These are phyloP conservation scores for Drechslerella coelobrocha DNA, from an alignment of 2,329 filamentous ascomycete species.

Conservation along the genomic window DNA sequence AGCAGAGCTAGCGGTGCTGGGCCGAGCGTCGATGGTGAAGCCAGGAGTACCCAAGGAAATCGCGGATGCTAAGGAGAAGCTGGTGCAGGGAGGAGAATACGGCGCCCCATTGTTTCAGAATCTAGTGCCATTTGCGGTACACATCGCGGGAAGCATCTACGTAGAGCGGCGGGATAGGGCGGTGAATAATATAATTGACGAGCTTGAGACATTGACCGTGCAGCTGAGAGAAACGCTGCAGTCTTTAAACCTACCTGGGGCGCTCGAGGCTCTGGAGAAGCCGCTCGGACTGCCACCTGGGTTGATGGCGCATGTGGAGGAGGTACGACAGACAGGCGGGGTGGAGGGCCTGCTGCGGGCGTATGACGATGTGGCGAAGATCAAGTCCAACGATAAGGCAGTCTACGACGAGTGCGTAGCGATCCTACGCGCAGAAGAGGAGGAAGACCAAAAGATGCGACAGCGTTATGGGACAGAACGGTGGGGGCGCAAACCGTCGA, in stretches of 20 bases:
- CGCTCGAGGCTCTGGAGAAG: slow-evolving; percentile 91
- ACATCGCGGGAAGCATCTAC: slow-evolving; percentile 93
- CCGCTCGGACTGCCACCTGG: slow-evolving; percentile 86
- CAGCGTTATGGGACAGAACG: slow-evolving; percentile 83
- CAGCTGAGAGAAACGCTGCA: slow-evolving; percentile 79
- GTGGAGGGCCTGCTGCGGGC: slow-evolving; percentile 77
- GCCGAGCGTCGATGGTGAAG: slow-evolving; percentile 86
- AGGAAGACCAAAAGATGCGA: slow-evolving; percentile 79
- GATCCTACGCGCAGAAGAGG: slow-evolving; percentile 77
- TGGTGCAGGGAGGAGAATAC: slow-evolving; percentile 81
- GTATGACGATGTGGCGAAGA: slow-evolving; percentile 85
- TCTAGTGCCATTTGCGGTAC: slow-evolving; percentile 92
- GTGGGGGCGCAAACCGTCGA: slow-evolving; percentile 76
- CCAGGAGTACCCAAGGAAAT: slow-evolving; percentile 81
- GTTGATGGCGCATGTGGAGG: slow-evolving; percentile 87
- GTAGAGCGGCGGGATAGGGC: slow-evolving; percentile 88
- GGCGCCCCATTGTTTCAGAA: slow-evolving; percentile 86
- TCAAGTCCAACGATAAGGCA: slow-evolving; percentile 78
- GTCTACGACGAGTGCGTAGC: slow-evolving; percentile 84
- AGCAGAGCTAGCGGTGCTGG: slow-evolving; percentile 81
- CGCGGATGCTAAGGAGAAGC: slow-evolving; percentile 75
- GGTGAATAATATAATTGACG: slow-evolving; percentile 82
- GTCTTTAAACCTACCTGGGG: slow-evolving; percentile 86
- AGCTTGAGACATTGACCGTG: slow-evolving; percentile 80
- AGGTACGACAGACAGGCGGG: slow-evolving; percentile 89